phyloP scores from a whole-genome alignment of 192 early-diverging fungal species.

The Podila epigama region DNA sequence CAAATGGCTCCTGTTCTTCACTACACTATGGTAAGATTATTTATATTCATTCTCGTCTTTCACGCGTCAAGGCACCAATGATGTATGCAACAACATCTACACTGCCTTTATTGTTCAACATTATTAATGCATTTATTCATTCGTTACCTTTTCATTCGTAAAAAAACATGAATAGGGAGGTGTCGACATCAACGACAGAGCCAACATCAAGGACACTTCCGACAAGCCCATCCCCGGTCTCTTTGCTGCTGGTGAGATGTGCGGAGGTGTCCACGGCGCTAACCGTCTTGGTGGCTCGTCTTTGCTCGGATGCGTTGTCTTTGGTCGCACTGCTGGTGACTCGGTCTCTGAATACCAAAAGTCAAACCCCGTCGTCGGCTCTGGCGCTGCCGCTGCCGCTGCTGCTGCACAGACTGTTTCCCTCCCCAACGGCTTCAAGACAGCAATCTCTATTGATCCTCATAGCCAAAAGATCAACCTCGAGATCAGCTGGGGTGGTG shows the following conservation, averaged over 20 bases:
- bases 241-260: slow-evolving; percentile 92
- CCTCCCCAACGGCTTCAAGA: slow-evolving; percentile 70
- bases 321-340: slow-evolving; percentile 91
- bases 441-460: slow-evolving; percentile 66
- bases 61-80: too few relatives aligned
- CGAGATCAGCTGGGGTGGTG: slow-evolving; percentile 61
- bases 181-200: slow-evolving; percentile 78
- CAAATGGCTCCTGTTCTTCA: slow-evolving; percentile 84
- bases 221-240: slow-evolving; percentile 78
- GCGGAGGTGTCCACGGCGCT: slow-evolving; percentile 95
- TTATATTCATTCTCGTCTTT: slow-evolving; percentile 53
- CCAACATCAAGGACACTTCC: slow-evolving; percentile 63
- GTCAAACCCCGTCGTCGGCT: slow-evolving; percentile 58
- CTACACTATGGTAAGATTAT: slow-evolving; percentile 78
- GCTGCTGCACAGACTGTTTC: slow-evolving; percentile 66
- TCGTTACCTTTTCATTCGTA: slow-evolving; percentile 5
- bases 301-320: slow-evolving; percentile 95
- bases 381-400: slow-evolving; percentile 60
- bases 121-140: slow-evolving; percentile 42
- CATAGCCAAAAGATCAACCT: slow-evolving; percentile 54
- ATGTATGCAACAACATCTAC: slow-evolving; percentile 17
- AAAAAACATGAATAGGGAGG: slow-evolving; percentile 68
- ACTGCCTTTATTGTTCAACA: background rate
- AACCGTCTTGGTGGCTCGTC: slow-evolving; percentile 96
- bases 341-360: slow-evolving; percentile 69